These are phyloP conservation scores for Hypomyces rosellus DNA, from an alignment of 2,329 filamentous ascomycete species.

Conservation along the genomic window DNA sequence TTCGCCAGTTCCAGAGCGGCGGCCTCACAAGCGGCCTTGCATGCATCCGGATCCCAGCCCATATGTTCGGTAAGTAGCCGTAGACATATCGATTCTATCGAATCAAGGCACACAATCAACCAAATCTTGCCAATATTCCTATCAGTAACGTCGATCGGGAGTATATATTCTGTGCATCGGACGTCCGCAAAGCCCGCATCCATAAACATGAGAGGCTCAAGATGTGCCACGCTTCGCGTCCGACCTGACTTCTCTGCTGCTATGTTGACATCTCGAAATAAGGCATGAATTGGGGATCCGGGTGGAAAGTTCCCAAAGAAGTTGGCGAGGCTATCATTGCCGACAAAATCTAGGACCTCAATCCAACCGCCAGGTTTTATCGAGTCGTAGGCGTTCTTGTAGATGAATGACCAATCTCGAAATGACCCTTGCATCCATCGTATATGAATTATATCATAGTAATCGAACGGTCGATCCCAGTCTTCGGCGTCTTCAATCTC, in stretches of 20 bases:
- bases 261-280: slow-evolving; percentile 35
- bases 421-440: slow-evolving; percentile 52
- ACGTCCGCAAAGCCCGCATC: slow-evolving; percentile 48
- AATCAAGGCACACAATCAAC: slow-evolving; percentile 46
- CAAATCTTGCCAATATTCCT: slow-evolving; percentile 45
- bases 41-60: slow-evolving; percentile 45
- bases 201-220: slow-evolving; percentile 38
- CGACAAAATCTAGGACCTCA: slow-evolving; percentile 49
- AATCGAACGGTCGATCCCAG: slow-evolving; percentile 47
- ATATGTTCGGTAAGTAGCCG: slow-evolving; percentile 47
- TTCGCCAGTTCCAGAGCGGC: slow-evolving; percentile 43
- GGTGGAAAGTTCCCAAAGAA: slow-evolving; percentile 35
- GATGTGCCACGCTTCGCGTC: slow-evolving; percentile 38
- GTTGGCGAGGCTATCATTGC: slow-evolving; percentile 29
- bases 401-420: slow-evolving; percentile 49
- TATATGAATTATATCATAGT: slow-evolving; percentile 52
- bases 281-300: slow-evolving; percentile 37
- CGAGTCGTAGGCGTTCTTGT: slow-evolving; percentile 45
- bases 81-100: slow-evolving; percentile 42
- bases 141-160: slow-evolving; percentile 42
- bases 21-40: slow-evolving; percentile 40
- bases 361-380: slow-evolving; percentile 53
- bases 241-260: slow-evolving; percentile 41
- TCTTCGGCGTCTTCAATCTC: slow-evolving; percentile 56
- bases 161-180: slow-evolving; percentile 38